A percentile compares a stretch with the other conserved stretches of the same genome.
phyloP scores from a whole-genome alignment of 352 stramenopile genomes.

The Globisporangium spinosum region DNA sequence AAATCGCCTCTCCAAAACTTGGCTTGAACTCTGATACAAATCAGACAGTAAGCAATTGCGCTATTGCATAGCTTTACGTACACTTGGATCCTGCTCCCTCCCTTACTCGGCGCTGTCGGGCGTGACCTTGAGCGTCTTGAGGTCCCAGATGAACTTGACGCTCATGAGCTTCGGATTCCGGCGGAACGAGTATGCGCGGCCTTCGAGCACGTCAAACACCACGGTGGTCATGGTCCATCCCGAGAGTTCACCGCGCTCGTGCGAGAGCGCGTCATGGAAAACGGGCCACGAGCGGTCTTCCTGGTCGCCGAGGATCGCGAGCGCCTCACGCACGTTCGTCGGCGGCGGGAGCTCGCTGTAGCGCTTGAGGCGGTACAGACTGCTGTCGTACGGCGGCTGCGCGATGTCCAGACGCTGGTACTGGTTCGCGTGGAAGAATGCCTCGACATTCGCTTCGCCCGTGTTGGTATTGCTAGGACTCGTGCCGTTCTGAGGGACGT shows the following conservation, averaged over 20 bases:
- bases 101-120: constrained; percentile 9
- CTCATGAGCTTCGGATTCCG: constrained; percentile 37
- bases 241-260: constrained; percentile 53
- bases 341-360: constrained; percentile 50
- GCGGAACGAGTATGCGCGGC: constrained; percentile 42
- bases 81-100: background rate
- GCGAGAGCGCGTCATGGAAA: constrained; percentile 62
- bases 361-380: constrained; percentile 53
- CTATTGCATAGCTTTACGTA: background rate
- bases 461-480: background rate
- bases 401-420: constrained; percentile 61
- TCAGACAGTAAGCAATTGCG: background rate
- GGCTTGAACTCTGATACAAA: background rate
- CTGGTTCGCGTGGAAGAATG: constrained; percentile 75
- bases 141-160: constrained; percentile 44
- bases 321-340: constrained; percentile 35
- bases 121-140: constrained; percentile 36
- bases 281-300: constrained; percentile 51
- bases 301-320: constrained; percentile 66
- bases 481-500: constrained; percentile 3
- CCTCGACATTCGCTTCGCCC: constrained; percentile 20
- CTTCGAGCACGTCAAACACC: constrained; percentile 50
- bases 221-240: constrained; percentile 70
- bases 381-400: constrained; percentile 66
- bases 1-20: background rate